Conservation (phyloP, 2,329 filamentous ascomycete species). For the Ceratocystis variospora region DNA sequence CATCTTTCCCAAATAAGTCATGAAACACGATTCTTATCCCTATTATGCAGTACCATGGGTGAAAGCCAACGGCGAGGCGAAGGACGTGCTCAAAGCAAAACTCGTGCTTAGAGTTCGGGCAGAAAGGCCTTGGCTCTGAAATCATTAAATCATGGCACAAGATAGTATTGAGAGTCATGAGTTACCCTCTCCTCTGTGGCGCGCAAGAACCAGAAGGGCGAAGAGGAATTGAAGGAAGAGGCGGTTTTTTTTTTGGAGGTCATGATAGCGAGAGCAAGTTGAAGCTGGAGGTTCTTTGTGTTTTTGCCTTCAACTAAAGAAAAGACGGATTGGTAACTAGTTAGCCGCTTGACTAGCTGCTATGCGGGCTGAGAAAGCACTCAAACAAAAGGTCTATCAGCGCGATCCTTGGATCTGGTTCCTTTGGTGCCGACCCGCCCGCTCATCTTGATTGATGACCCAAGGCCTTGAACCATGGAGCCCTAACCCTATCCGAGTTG, state of each 20-base stretch:
- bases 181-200: background rate
- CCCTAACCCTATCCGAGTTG: too few relatives aligned
- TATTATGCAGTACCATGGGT: background rate
- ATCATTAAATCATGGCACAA: background rate
- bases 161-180: too few relatives aligned
- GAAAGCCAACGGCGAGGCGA: background rate
- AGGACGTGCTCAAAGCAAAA: background rate
- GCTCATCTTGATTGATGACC: background rate
- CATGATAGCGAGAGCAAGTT: background rate
- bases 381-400: background rate
- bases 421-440: background rate
- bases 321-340: background rate
- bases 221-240: background rate
- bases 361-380: background rate
- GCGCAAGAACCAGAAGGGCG: background rate
- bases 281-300: background rate
- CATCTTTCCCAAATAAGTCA: background rate
- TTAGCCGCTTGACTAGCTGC: background rate
- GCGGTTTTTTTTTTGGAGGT: background rate
- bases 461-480: background rate
- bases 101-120: background rate
- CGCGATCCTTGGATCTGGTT: background rate
- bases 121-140: background rate
- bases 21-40: conserved; percentile 3
- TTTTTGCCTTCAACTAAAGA: background rate